phyloP scores from a whole-genome alignment of 768 basidiomycete genomes.

The Coprinopsis marcescibilis region DNA sequence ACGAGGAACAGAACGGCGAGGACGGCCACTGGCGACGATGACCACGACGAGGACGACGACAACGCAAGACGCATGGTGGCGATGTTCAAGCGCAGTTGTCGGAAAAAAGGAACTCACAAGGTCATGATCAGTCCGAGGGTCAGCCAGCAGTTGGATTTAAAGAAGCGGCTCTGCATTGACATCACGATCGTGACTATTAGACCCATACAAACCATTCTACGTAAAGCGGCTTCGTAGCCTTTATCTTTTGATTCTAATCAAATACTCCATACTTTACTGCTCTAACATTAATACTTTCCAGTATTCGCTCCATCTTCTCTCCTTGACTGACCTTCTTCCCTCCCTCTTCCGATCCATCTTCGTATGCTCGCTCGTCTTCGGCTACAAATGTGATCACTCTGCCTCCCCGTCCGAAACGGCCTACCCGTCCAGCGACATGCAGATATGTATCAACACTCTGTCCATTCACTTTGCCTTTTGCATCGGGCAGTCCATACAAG shows the following conservation, averaged over 20 bases:
- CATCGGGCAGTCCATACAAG: constrained; percentile 56
- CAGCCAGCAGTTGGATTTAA: background rate
- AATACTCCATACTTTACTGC: constrained; percentile 49
- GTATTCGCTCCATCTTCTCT: constrained; percentile 36
- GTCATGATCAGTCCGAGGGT: constrained; percentile 18
- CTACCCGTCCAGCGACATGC: constrained; percentile 72
- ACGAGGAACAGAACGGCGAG: constrained; percentile 19
- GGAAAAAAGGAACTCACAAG: constrained; percentile 7
- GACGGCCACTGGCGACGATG: background rate
- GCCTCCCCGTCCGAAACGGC: constrained; percentile 60
- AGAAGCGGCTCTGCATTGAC: background rate
- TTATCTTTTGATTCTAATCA: constrained; percentile 26
- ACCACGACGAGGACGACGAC: background rate
- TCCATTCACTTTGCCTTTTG: constrained; percentile 28
- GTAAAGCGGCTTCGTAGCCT: background rate
- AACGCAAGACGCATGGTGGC: background rate
- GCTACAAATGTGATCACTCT: constrained; percentile 63
- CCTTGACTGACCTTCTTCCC: constrained; percentile 15
- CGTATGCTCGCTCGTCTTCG: constrained; percentile 24
- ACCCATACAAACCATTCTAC: background rate
- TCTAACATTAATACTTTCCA: constrained; percentile 37
- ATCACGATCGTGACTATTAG: background rate
- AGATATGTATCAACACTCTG: constrained; percentile 53
- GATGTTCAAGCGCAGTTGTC: background rate
- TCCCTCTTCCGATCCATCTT: constrained; percentile 6